Base-by-base conservation (phyloP, 1,284 basidiomycete genomes). In the Cryptococcus depauperatus region DNA sequence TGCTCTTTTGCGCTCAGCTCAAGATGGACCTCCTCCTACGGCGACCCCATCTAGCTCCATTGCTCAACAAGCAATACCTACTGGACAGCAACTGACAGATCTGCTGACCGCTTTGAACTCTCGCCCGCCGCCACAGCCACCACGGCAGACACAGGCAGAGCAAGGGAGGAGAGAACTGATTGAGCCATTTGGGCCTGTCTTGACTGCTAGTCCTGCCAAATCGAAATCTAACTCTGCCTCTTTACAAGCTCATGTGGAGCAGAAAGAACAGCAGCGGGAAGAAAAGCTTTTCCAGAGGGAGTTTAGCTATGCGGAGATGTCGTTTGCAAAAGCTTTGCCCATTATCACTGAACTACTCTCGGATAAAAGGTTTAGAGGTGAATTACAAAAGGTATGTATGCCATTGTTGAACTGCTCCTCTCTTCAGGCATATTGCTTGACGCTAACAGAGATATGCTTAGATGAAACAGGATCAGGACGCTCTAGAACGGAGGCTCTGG, bases 111-210 rank as follows among this genome's bases (percentile, higher is more conserved):
- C 59, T 10, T 51, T 64, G 8, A 50, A 46, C 25, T 42, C 29
- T 37, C 48, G 29, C 25, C 51, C 40, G 22, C 13, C 41, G 14
- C 92, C 22, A 77, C 88, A 60, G 89, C 13, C 41, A 14, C 92
- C 22, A 77, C 88, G 61, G 89, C 86, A 29, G 27, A 13, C 13
- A 76, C 78, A 37, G 18, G 6, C 21, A 6, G 35, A 37, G 8
- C 21, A 18, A 19, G 23, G 35, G 35, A 79, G 46, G 29, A 41
- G 47, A 18, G 40, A 44, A n/a, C 42, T 62, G 29, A 56, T 67
- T 8, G 56, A 65, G 40, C 60, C 62, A 0, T 67, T 67, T 38
- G 64, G 64, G 5, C 64, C 64, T 1, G 57, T 66, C 3, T 51
- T 46, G 22, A 42, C 22, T 19, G 35, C 51, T 19, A 38, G 32